Evolutionary conservation across 768 basidiomycete species (phyloP).

Genomic region (Russula sp.): DNA sequence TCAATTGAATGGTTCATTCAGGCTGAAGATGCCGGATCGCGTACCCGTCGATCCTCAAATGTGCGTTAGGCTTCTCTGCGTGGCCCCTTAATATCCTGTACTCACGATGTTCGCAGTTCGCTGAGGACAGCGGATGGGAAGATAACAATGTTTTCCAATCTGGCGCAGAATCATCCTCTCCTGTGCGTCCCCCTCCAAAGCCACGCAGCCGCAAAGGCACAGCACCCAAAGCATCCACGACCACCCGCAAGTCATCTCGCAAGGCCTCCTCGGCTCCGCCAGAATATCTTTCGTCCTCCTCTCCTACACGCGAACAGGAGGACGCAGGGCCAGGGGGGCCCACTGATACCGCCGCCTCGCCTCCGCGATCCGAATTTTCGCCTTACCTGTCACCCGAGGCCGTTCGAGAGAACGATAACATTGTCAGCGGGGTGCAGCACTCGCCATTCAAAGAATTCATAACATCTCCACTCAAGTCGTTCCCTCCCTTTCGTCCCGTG

Average conservation of each 20-base stretch:
- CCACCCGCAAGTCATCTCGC: conserved; percentile 45
- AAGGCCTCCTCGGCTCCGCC: conserved; percentile 72
- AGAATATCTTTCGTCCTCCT: conserved; percentile 34
- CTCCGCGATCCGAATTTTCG: conserved; percentile 52
- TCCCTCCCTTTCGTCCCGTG: conserved; percentile 8
- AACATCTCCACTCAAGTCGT: conserved; percentile 9
- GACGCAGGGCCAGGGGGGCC: conserved; percentile 1
- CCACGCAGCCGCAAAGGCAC: conserved; percentile 34
- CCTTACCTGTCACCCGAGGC: conserved; percentile 43
- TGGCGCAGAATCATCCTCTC: conserved; percentile 84
- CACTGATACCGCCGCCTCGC: conserved; percentile 28
- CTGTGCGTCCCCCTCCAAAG: conserved; percentile 54
- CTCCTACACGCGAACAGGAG: conserved; percentile 16
- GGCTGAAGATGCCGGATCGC: conserved; percentile 46
- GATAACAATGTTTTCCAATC: conserved; percentile 89
- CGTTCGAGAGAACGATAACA: conserved; percentile 29
- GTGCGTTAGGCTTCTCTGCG: conserved; percentile 10
- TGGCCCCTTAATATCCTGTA: background rate
- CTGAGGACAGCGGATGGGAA: conserved; percentile 81
- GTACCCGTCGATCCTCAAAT: conserved; percentile 49
- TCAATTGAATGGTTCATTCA: conserved; percentile 24
- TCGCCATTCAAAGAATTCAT: conserved; percentile 19
- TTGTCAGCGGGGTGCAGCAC: conserved; percentile 10
- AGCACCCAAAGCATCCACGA: conserved; percentile 36
- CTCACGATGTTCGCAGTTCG: conserved; percentile 27